Conservation (phyloP, 1,284 basidiomycete genomes). For the Phellopilus nigrolimitatus region DNA sequence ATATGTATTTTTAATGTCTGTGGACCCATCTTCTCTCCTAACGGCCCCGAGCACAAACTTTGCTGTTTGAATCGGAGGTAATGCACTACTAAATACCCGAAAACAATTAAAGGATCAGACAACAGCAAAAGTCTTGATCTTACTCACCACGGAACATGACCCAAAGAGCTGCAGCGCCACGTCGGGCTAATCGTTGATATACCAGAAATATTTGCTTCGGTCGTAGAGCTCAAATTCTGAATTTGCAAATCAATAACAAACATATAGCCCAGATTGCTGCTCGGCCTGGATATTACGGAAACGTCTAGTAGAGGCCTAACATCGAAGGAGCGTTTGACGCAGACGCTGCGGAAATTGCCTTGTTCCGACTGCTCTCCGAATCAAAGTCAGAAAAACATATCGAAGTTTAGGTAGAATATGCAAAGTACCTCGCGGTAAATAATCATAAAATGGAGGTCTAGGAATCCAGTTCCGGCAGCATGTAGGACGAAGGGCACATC, state of each 20-base stretch:
- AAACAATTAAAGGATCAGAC: not conserved
- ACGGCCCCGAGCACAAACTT: slow-evolving; percentile 39
- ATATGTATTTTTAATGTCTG: slow-evolving; percentile 37
- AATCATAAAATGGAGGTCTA: slow-evolving; percentile 56
- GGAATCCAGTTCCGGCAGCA: slow-evolving; percentile 41
- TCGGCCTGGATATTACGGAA: slow-evolving; percentile 45
- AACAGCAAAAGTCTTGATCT: not conserved
- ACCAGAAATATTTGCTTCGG: slow-evolving; percentile 48
- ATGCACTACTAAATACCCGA: slow-evolving; percentile 38
- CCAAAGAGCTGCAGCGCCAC: slow-evolving; percentile 45
- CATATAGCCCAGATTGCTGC: slow-evolving; percentile 40
- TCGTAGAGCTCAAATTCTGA: slow-evolving; percentile 40
- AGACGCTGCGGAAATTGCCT: slow-evolving; percentile 46
- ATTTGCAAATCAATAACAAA: slow-evolving; percentile 58
- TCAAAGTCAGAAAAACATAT: slow-evolving; percentile 6
- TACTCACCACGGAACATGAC: slow-evolving; percentile 6
- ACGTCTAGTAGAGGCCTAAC: slow-evolving; percentile 53
- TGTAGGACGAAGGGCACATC: slow-evolving; percentile 51
- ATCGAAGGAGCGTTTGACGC: slow-evolving; percentile 51
- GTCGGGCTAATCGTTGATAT: slow-evolving; percentile 57
- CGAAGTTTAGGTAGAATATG: not conserved
- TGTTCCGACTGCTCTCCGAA: slow-evolving; percentile 8
- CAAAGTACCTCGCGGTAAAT: slow-evolving; percentile 63
- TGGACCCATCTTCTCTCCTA: slow-evolving; percentile 34
- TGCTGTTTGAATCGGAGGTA: slow-evolving; percentile 46